phyloP scores from a whole-genome alignment of 441 rosid species.

The Mallotus japonicus region DNA sequence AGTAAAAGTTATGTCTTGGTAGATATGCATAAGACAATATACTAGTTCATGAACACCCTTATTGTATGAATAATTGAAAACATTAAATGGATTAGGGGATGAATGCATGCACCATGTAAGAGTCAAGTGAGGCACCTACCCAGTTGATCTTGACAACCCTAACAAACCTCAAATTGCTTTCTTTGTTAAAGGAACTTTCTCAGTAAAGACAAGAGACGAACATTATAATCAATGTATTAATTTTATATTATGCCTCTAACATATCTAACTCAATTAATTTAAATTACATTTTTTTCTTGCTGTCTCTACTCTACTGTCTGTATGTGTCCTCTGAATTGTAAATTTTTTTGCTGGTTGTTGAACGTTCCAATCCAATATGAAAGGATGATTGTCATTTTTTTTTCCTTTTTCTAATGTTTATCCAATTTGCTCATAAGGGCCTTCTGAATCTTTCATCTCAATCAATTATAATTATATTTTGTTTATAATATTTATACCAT shows the following conservation, averaged over 20 bases:
- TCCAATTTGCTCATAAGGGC: no score
- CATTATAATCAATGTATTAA: no score
- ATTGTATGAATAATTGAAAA: not conserved
- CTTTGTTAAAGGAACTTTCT: not conserved
- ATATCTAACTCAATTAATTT: slow-evolving; percentile 2
- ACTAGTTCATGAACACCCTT: slow-evolving; percentile 12
- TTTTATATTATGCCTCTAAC: not conserved
- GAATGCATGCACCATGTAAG: not conserved
- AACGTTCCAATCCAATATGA: not conserved
- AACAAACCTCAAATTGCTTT: not conserved
- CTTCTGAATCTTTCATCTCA: no score
- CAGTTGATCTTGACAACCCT: not conserved
- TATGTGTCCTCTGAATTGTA: not conserved
- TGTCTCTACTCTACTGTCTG: no score
- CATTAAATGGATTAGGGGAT: slow-evolving; percentile 4
- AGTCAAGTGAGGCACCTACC: slow-evolving; percentile 14
- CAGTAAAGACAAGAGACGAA: not conserved
- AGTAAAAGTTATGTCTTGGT: no score
- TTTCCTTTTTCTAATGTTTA: no score
- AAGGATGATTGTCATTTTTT: not conserved
- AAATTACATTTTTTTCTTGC: no score
- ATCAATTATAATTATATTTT: no score
- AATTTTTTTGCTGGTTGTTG: slow-evolving; percentile 4
- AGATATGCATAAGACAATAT: not conserved
- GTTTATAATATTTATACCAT: no score